Conservation (phyloP, 129 eudicot species). For the Oenanthe sinensis region DNA sequence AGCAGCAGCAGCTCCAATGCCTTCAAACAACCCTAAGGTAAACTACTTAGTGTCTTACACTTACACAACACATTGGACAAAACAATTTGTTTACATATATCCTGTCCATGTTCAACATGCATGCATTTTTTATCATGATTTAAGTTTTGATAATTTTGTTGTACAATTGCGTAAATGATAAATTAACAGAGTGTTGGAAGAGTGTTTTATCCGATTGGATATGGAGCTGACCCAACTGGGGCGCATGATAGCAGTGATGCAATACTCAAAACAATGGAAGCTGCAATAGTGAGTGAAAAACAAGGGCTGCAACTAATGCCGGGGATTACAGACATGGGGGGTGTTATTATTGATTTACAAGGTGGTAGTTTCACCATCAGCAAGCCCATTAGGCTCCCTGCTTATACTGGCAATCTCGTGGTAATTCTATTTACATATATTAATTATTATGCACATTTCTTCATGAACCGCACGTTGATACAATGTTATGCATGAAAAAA, state of each 20-base stretch:
- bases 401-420: slow-evolving; percentile 55
- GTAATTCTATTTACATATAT: slow-evolving; percentile 11
- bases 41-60: not conserved
- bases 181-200: slow-evolving; percentile 39
- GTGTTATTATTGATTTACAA: slow-evolving; percentile 51
- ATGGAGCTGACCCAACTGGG: slow-evolving; percentile 63
- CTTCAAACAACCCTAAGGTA: slow-evolving; percentile 15
- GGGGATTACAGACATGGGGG: slow-evolving; percentile 43
- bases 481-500: not conserved
- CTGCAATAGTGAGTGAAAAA: slow-evolving; percentile 26
- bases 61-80: no score
- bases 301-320: slow-evolving; percentile 32
- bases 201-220: slow-evolving; percentile 58
- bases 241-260: slow-evolving; percentile 56
- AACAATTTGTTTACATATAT: no score
- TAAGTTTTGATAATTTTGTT: not conserved
- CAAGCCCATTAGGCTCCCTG: slow-evolving; percentile 39
- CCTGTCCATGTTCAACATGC: no score
- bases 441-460: not conserved
- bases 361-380: slow-evolving; percentile 48
- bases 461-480: not conserved
- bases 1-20: slow-evolving; percentile 9
- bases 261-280: slow-evolving; percentile 35
- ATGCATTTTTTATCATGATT: not conserved
- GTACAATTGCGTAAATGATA: not conserved